These are phyloP conservation scores for Aspergillus niger DNA, from an alignment of 2,329 filamentous ascomycete genomes.

Conservation along the genomic window DNA sequence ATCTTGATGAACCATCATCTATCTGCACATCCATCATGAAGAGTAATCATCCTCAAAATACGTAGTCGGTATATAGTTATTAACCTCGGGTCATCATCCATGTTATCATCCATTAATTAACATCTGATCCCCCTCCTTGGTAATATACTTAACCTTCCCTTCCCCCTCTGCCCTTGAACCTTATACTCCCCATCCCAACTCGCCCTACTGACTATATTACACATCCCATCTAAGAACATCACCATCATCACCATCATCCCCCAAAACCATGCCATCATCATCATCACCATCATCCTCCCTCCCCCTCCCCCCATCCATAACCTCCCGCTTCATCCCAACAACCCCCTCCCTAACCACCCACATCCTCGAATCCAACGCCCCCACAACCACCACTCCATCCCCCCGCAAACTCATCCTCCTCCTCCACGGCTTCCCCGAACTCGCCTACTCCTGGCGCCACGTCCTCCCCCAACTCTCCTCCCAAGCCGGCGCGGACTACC, in stretches of 20 bases:
- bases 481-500: slow-evolving; percentile 58
- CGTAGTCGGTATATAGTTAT: too few relatives aligned
- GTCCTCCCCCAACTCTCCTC: slow-evolving; percentile 56
- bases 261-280: neutral
- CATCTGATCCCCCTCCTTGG: too few relatives aligned
- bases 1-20: too few relatives aligned
- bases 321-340: slow-evolving; percentile 60
- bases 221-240: neutral
- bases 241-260: neutral
- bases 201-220: neutral
- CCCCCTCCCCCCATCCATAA: slow-evolving; percentile 58
- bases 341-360: slow-evolving; percentile 62
- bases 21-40: too few relatives aligned
- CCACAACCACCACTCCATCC: slow-evolving; percentile 20
- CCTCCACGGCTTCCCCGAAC: slow-evolving; percentile 68
- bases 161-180: neutral
- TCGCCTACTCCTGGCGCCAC: slow-evolving; percentile 70
- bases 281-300: slow-evolving; percentile 39
- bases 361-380: slow-evolving; percentile 57
- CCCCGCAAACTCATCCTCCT: slow-evolving; percentile 57
- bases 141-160: too few relatives aligned
- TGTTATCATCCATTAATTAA: too few relatives aligned
- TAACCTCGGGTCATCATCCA: too few relatives aligned
- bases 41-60: too few relatives aligned
- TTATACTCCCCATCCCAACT: neutral